These are phyloP conservation scores for Calonectria hawksworthii DNA, from an alignment of 2,329 filamentous ascomycete genomes.

Conservation along the genomic window DNA sequence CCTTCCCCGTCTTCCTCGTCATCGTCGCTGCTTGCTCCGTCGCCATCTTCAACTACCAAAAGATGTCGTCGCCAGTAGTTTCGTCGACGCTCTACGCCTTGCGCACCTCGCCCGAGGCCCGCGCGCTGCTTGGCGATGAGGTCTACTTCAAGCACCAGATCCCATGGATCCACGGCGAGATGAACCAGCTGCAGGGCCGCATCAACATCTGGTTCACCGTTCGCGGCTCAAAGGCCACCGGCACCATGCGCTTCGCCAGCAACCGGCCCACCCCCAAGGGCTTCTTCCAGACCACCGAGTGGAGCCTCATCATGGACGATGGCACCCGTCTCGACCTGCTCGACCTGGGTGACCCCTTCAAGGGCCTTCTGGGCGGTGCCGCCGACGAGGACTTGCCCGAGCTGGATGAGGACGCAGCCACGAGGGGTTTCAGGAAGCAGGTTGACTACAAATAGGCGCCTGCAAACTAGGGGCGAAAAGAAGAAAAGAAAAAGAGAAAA, in stretches of 20 bases:
- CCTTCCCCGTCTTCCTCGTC: constrained; percentile 84
- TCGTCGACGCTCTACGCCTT: constrained; percentile 91
- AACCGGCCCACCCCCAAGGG: constrained; percentile 72
- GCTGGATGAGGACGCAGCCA: constrained; percentile 52
- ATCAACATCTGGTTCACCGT: constrained; percentile 93
- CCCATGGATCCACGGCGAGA: constrained; percentile 86
- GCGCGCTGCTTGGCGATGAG: constrained; percentile 86
- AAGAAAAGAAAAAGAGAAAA: constrained; percentile 9
- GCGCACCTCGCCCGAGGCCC: constrained; percentile 81
- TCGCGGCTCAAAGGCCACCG: constrained; percentile 79
- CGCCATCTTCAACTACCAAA: constrained; percentile 99
- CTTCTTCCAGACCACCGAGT: constrained; percentile 89
- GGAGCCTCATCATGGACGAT: constrained; percentile 82
- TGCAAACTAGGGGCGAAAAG: neutral
- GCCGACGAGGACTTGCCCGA: constrained; percentile 56
- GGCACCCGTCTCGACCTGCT: constrained; percentile 78
- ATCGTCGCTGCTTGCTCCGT: constrained; percentile 80
- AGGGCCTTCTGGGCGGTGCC: constrained; percentile 58
- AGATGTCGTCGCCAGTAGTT: constrained; percentile 89
- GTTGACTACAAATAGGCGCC: constrained; percentile 48
- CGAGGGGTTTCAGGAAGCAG: constrained; percentile 68
- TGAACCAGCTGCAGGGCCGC: constrained; percentile 93
- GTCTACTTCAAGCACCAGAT: constrained; percentile 85
- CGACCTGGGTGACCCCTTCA: constrained; percentile 79
- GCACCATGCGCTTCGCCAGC: constrained; percentile 85